Evolutionary conservation across 257 asterid species (phyloP).

Genomic region (Nemophila menziesii): DNA sequence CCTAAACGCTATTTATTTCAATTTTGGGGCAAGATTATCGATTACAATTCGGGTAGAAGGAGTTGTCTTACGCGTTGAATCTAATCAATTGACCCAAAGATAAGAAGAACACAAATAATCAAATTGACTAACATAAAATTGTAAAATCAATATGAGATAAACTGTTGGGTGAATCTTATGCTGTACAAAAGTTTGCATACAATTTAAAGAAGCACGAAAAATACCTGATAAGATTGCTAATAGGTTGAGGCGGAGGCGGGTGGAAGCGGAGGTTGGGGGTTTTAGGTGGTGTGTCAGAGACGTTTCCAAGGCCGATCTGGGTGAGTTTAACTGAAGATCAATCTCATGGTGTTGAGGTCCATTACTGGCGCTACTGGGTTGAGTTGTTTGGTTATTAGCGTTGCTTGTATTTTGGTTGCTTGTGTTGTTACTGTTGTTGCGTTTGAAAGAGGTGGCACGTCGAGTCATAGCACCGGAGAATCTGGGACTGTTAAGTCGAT

Average conservation of each 20-base stretch:
- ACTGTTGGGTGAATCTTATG: too few relatives aligned
- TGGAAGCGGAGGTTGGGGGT: too few relatives aligned
- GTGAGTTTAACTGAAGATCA: conserved; percentile 71
- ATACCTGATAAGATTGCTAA: neutral
- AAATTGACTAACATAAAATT: too few relatives aligned
- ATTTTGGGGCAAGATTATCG: too few relatives aligned
- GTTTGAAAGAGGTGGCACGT: conserved; percentile 69
- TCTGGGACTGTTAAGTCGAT: conserved; percentile 86
- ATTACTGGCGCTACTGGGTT: conserved; percentile 9
- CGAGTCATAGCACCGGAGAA: conserved; percentile 92
- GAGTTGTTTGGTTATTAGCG: neutral
- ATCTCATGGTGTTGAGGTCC: conserved; percentile 41
- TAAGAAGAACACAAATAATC: too few relatives aligned
- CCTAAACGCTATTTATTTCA: neutral
- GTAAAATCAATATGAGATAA: too few relatives aligned
- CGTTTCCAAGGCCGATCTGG: conserved; percentile 42
- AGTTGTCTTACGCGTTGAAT: too few relatives aligned
- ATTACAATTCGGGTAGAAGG: too few relatives aligned
- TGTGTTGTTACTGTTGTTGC: conserved; percentile 27
- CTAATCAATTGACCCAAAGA: too few relatives aligned
- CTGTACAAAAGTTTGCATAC: too few relatives aligned
- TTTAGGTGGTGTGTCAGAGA: neutral
- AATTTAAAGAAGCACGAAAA: neutral
- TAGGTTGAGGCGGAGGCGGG: neutral
- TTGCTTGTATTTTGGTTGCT: too few relatives aligned